A percentile compares a stretch with the other conserved stretches of the same genome.
Evolutionary conservation across 2,329 filamentous ascomycete species (phyloP).

Genomic region (Kalaharituber pfeilii): DNA sequence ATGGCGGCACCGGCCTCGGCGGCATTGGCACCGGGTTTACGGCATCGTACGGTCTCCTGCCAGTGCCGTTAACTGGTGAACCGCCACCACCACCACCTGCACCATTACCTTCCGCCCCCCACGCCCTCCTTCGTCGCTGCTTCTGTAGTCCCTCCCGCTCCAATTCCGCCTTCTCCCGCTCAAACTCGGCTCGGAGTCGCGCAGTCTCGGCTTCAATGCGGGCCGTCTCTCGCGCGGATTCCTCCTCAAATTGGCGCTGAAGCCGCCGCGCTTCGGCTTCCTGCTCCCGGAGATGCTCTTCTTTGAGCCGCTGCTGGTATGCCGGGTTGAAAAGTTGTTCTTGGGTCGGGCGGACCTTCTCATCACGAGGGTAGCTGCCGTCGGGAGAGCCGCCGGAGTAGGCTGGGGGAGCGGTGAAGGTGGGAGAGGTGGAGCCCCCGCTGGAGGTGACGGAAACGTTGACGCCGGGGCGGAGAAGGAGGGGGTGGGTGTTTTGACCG

Average conservation of each 20-base stretch:
- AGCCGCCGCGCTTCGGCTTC: conserved; percentile 12
- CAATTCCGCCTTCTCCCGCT: conserved; percentile 11
- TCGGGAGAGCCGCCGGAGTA: background rate
- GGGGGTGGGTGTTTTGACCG: conserved; percentile 11
- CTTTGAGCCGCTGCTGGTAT: background rate
- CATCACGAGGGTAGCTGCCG: background rate
- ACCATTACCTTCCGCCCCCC: conserved; percentile 4
- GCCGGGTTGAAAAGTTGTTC: background rate
- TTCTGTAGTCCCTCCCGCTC: too few species aligned
- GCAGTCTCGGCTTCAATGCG: conserved; percentile 60
- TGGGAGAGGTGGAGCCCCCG: conserved; percentile 14
- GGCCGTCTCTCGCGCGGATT: conserved; percentile 25
- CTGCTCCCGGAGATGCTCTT: conserved; percentile 3
- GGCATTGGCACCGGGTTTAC: conserved; percentile 2
- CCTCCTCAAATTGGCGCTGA: conserved; percentile 17
- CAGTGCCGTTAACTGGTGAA: background rate
- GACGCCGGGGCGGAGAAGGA: conserved; percentile 14
- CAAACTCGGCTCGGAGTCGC: conserved; percentile 33
- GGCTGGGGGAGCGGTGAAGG: background rate
- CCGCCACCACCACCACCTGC: conserved; percentile 1
- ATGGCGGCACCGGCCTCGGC: background rate
- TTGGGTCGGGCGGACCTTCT: background rate
- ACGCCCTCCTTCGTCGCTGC: conserved; percentile 9
- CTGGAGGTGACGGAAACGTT: conserved; percentile 25
- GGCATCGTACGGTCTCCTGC: background rate